A percentile compares a stretch with the other conserved stretches of the same genome.
Conservation (phyloP, 2,329 filamentous ascomycete species). For the Cladosporium sp. region DNA sequence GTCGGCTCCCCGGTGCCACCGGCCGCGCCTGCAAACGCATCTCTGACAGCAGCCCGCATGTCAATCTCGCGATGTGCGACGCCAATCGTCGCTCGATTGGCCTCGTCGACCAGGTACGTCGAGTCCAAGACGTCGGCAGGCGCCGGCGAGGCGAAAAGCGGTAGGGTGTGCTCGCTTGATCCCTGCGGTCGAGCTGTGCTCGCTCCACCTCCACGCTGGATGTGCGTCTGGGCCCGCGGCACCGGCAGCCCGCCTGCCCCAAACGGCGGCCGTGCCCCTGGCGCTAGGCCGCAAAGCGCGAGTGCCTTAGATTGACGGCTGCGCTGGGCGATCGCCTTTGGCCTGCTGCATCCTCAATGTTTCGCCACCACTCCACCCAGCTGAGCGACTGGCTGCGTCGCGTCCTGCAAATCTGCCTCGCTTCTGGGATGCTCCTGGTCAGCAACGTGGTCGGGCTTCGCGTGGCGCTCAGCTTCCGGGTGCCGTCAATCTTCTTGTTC, state of each 20-base stretch:
- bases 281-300: conserved; percentile 4
- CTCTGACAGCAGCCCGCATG: neutral
- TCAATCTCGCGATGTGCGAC: neutral
- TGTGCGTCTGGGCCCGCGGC: conserved; percentile 4
- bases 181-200: neutral
- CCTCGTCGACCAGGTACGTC: neutral
- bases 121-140: neutral
- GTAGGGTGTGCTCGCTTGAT: neutral
- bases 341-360: conserved; percentile 6
- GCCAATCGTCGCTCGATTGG: neutral
- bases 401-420: neutral
- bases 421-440: neutral
- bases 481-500: no score
- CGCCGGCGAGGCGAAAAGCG: neutral
- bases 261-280: conserved; percentile 8
- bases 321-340: neutral
- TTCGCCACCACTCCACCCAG: conserved; percentile 6
- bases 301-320: neutral
- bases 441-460: neutral
- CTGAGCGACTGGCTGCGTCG: neutral
- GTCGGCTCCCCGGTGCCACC: conserved; percentile 9
- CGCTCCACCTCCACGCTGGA: conserved; percentile 3
- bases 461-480: neutral
- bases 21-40: conserved; percentile 6
- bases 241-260: neutral